phyloP scores from a whole-genome alignment of 441 rosid species.

The Populus hybrid region DNA sequence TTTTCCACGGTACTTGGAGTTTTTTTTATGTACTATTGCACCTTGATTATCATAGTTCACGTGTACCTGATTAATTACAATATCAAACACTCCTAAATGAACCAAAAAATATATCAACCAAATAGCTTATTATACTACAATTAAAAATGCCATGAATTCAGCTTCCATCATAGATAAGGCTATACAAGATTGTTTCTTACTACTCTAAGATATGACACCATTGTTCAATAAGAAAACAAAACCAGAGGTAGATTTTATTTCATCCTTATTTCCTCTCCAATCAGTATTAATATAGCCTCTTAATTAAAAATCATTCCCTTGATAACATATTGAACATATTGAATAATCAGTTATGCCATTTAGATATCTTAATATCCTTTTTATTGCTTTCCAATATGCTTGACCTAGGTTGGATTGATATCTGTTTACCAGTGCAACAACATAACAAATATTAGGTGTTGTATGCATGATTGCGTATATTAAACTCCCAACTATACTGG shows the following conservation, averaged over 20 bases:
- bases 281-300: neutral
- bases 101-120: neutral
- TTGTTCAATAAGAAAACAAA: neutral
- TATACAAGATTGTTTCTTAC: conserved; percentile 4
- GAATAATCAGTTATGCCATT: neutral
- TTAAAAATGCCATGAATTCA: no score
- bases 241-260: neutral
- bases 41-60: conserved; percentile 7
- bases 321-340: no score
- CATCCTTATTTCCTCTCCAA: neutral
- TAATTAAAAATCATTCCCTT: neutral
- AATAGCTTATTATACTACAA: neutral
- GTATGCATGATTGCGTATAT: conserved; percentile 3
- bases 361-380: neutral
- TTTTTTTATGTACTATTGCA: neutral
- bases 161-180: no score
- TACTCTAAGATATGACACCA: neutral
- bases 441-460: neutral
- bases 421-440: neutral
- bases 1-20: neutral
- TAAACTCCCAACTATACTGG: neutral
- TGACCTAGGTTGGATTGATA: neutral
- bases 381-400: neutral
- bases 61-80: neutral
- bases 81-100: neutral